Conservation (phyloP, 2,329 filamentous ascomycete genomes). For the Trichophyton benhamiae region DNA sequence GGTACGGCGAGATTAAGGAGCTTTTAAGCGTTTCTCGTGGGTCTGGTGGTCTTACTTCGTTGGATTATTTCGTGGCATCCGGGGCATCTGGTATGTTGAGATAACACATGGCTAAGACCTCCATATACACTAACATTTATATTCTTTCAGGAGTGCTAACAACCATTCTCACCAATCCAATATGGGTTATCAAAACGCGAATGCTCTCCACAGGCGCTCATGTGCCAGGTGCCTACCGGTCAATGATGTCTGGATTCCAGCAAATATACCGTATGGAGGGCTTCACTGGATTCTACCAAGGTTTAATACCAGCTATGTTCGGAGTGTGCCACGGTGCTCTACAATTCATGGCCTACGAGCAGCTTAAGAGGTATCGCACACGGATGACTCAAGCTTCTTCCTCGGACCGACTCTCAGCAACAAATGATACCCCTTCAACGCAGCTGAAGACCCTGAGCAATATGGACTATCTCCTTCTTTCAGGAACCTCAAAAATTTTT, state of each 20-base stretch:
- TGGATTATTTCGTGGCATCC: constrained; percentile 72
- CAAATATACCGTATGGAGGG: constrained; percentile 63
- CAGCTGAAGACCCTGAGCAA: constrained; percentile 42
- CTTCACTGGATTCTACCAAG: constrained; percentile 69
- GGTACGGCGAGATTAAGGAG: constrained; percentile 50
- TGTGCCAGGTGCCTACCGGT: constrained; percentile 65
- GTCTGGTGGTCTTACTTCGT: constrained; percentile 38
- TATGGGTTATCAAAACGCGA: constrained; percentile 97
- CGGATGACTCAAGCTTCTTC: constrained; percentile 11
- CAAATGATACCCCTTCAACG: not conserved
- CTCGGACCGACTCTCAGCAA: not conserved
- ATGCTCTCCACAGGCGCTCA: constrained; percentile 78
- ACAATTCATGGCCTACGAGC: constrained; percentile 91
- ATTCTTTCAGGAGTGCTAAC: constrained; percentile 53
- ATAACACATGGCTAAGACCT: not conserved
- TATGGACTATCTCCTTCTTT: constrained; percentile 67
- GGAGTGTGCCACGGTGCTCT: constrained; percentile 87
- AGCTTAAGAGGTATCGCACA: constrained; percentile 51
- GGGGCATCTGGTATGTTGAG: constrained; percentile 42
- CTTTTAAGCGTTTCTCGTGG: constrained; percentile 34
- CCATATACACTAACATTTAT: not conserved
- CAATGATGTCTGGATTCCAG: constrained; percentile 57
- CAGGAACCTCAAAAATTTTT: constrained; percentile 69
- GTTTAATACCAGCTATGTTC: constrained; percentile 67
- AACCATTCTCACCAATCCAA: constrained; percentile 76